Evolutionary conservation across 768 basidiomycete species (phyloP).

Genomic region (Paxillus ammoniavirescens): DNA sequence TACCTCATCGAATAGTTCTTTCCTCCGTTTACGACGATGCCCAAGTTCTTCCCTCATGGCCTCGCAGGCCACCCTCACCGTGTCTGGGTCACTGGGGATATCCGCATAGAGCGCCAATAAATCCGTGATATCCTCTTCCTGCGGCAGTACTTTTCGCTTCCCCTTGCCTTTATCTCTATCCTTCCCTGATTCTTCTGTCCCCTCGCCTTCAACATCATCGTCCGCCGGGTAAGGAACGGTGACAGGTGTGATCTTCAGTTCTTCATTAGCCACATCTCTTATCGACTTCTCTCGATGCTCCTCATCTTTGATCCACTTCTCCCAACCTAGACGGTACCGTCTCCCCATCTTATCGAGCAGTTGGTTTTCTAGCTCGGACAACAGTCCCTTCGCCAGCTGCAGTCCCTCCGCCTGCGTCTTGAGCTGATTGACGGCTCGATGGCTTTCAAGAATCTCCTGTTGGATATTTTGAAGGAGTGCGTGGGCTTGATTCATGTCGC

Average conservation of each 20-base stretch:
- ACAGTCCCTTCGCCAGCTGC: constrained; percentile 51
- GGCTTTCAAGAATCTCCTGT: constrained; percentile 85
- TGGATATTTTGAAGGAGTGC: constrained; percentile 84
- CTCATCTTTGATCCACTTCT: constrained; percentile 89
- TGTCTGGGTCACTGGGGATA: constrained; percentile 57
- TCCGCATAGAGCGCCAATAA: constrained; percentile 55
- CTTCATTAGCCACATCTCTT: constrained; percentile 60
- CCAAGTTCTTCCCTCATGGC: constrained; percentile 61
- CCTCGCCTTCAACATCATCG: constrained; percentile 43
- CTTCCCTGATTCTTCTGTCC: constrained; percentile 32
- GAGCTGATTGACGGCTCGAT: constrained; percentile 70
- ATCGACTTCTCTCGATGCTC: constrained; percentile 71
- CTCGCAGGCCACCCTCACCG: constrained; percentile 54
- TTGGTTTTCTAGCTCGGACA: constrained; percentile 63
- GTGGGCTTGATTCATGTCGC: constrained; percentile 87
- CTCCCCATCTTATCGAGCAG: constrained; percentile 75
- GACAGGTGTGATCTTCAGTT: constrained; percentile 45
- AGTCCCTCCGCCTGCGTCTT: constrained; percentile 67
- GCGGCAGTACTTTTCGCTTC: constrained; percentile 50
- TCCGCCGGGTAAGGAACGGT: constrained; percentile 48
- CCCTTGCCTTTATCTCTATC: constrained; percentile 47
- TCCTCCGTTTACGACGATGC: constrained; percentile 65
- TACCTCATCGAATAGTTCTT: constrained; percentile 69
- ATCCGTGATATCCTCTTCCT: constrained; percentile 63
- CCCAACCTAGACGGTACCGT: constrained; percentile 84